Conservation (phyloP, 257 asterid genomes). For the Mitragyna speciosa region DNA sequence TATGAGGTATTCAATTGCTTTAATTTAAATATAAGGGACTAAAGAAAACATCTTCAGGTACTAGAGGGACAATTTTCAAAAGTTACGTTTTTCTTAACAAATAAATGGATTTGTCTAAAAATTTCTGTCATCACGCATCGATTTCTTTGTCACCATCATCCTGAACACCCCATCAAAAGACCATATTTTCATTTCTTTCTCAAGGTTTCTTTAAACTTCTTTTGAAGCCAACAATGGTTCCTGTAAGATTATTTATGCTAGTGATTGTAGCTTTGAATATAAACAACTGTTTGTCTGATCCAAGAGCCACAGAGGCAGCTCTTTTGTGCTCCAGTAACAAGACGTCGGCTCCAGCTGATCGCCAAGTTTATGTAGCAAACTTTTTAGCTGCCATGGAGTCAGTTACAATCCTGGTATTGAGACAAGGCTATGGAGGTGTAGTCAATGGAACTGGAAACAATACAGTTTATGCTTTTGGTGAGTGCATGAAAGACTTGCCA, state of each 20-base stretch:
- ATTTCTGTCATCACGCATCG: neutral
- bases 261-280: slow-evolving; percentile 5
- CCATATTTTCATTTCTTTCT: neutral
- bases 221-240: slow-evolving; percentile 17
- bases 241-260: slow-evolving; percentile 7
- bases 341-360: slow-evolving; percentile 41
- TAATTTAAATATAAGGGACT: neutral
- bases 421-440: slow-evolving; percentile 41
- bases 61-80: too few species aligned
- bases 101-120: neutral
- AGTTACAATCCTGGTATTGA: slow-evolving; percentile 30
- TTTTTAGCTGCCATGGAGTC: slow-evolving; percentile 59
- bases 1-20: neutral
- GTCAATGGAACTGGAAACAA: slow-evolving; percentile 48
- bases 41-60: neutral
- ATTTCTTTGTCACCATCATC: neutral
- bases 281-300: slow-evolving; percentile 35
- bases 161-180: neutral
- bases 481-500: slow-evolving; percentile 70
- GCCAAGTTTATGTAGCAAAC: slow-evolving; percentile 38
- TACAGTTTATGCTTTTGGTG: slow-evolving; percentile 58
- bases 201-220: neutral
- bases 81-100: too few species aligned
- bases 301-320: slow-evolving; percentile 59
- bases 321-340: slow-evolving; percentile 43